These are phyloP conservation scores for Fusarium agapanthi DNA, from an alignment of 2,329 filamentous ascomycete genomes.

Conservation along the genomic window DNA sequence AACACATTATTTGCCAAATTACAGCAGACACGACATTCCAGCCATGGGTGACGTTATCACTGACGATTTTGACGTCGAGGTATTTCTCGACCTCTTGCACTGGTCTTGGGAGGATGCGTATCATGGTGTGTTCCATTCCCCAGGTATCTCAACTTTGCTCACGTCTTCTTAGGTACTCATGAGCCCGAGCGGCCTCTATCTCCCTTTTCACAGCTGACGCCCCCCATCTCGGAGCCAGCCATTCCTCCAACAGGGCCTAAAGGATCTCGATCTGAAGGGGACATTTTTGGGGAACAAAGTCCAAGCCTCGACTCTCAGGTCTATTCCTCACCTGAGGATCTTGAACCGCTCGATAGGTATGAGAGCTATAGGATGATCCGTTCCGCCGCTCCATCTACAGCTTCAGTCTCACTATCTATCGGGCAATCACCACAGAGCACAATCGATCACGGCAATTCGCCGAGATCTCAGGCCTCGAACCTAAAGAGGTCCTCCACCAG, in stretches of 20 bases:
- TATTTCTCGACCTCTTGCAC: background rate
- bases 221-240: fast-evolving
- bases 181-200: background rate
- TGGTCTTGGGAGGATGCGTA: background rate
- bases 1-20: fast-evolving
- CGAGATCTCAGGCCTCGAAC: background rate
- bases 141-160: background rate
- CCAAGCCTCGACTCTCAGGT: fast-evolving
- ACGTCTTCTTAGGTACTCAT: background rate
- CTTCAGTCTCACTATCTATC: fast-evolving
- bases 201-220: background rate
- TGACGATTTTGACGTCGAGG: background rate
- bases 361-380: fast-evolving
- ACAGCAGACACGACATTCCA: background rate
- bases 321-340: too few species aligned
- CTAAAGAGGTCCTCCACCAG: background rate
- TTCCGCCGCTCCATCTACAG: background rate
- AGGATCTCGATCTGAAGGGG: fast-evolving
- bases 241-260: fast-evolving
- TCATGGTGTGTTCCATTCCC: background rate
- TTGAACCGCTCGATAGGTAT: background rate
- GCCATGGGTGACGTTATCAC: background rate
- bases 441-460: fast-evolving
- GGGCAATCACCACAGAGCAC: background rate
- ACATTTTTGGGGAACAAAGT: fast-evolving